Percentiles rank a stretch among this genome's conserved stretches.
Evolutionary conservation across 148 eudicot genomes (phyloP).

Genomic region (Chenopodium formosanum): DNA sequence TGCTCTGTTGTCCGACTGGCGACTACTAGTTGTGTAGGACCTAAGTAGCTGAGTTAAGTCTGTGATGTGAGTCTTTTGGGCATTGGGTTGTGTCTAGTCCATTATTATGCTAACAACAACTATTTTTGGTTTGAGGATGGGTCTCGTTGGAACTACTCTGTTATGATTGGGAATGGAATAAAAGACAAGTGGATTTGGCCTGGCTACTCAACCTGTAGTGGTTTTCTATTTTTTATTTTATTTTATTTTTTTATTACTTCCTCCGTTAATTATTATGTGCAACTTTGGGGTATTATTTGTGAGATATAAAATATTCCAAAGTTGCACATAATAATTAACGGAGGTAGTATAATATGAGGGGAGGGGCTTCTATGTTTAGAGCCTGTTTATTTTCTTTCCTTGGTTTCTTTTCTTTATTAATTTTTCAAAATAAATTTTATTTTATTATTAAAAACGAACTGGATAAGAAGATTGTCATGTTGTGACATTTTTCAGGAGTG

Average conservation of each 20-base stretch:
- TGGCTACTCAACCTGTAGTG: not conserved
- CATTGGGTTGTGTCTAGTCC: not conserved
- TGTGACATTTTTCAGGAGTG: slow-evolving; percentile 22
- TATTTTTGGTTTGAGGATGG: not conserved
- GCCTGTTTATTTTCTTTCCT: too few species aligned
- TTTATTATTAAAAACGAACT: too few species aligned
- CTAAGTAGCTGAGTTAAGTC: not conserved
- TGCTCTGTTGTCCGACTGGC: not conserved
- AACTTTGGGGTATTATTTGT: too few species aligned
- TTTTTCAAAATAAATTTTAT: too few species aligned
- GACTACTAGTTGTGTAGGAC: not conserved
- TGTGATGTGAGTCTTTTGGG: not conserved
- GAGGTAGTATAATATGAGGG: too few species aligned
- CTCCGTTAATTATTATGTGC: too few species aligned
- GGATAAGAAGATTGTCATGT: not conserved
- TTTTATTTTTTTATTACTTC: too few species aligned
- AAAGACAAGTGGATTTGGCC: not conserved
- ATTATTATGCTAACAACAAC: not conserved
- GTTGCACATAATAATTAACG: too few species aligned
- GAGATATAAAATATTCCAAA: too few species aligned
- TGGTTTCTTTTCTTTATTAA: too few species aligned
- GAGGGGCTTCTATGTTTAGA: too few species aligned
- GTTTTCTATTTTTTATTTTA: too few species aligned
- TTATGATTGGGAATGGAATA: not conserved
- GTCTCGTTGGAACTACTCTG: not conserved